Evolutionary conservation across 495 filamentous ascomycete genomes (phyloP), one percentile per base, ranked within the genome.

Genomic region (Xylaria venustula): DNA sequence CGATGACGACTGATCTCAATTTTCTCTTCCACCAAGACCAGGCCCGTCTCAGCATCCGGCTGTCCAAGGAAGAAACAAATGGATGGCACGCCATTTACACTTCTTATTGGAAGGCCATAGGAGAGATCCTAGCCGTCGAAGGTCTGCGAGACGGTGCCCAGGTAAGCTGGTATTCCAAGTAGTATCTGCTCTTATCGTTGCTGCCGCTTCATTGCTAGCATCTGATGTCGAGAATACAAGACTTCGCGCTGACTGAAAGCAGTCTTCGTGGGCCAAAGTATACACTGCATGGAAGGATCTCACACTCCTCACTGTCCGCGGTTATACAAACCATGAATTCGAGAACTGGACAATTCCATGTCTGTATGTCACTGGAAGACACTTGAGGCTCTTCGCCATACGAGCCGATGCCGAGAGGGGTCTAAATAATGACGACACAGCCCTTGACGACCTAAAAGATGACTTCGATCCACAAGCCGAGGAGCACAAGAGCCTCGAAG

Each of bases 271-370:
- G 86, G 77, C 79, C 9, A 85, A 81, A 36, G 89, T 92, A 0
- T 98, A 95, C 70, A 87, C 90, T 44, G 77, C 84, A 7, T 97
- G 93, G 93, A 93, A 89, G 66, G 89, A 91, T 7, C 62, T 96
- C 52, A 76, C 88, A 44, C 87, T 87, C 62, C 71, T 75, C 8
- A 68, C 96, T 30, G 85, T 90, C n/a, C 81, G 87, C 49, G 90
- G 89, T 2, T 97, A 96, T 72, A 83, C 81, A 9, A 85, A 78
- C 54, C 73, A 78, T 36, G 81, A 82, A 3, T 88, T 97, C 66
- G 84, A 88, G 34, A 85, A 88, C 19, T 98, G 92, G 92, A 92
- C 91, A 0, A 77, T 97, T 40, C 91, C 93, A 15, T 93, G 90
- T 70, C 78, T 98, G 56, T 97, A 97, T 64, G 82, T 86, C 11